Conservation (phyloP, 441 rosid genomes). For the Euphorbia schlechtendalii region DNA sequence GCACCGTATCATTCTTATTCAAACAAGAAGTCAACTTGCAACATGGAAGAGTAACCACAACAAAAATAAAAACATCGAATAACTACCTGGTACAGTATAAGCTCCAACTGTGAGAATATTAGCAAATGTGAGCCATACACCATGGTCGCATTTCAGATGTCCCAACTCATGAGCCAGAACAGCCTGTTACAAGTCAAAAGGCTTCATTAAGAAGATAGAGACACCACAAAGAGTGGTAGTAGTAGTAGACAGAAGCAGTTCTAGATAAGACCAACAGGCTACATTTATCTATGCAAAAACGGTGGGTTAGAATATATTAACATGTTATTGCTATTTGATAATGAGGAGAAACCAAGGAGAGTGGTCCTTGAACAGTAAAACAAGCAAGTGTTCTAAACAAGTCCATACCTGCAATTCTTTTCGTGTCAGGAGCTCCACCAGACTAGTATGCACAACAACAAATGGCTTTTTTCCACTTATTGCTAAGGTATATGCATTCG, state of each 20-base stretch:
- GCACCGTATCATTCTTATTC: not conserved
- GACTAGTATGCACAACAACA: conserved; percentile 83
- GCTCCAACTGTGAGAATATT: conserved; percentile 89
- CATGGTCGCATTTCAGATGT: conserved; percentile 92
- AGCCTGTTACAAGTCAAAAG: conserved; percentile 44
- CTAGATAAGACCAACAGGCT: not conserved
- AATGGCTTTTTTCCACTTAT: conserved; percentile 86
- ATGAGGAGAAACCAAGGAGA: not conserved
- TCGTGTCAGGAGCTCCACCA: conserved; percentile 81
- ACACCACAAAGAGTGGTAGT: not conserved
- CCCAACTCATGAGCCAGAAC: conserved; percentile 97
- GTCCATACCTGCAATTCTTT: conserved; percentile 74
- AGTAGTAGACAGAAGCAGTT: not conserved
- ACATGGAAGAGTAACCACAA: conserved; percentile 6
- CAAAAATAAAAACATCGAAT: conserved; percentile 6
- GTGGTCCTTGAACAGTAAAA: not conserved
- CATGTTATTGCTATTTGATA: not conserved
- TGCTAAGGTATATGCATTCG: conserved; percentile 89
- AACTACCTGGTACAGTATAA: conserved; percentile 74
- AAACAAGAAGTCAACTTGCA: not conserved
- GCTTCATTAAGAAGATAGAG: conserved; percentile 11
- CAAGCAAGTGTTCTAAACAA: conserved; percentile 15
- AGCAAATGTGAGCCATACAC: conserved; percentile 96
- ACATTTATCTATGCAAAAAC: not conserved
- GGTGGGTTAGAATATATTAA: not conserved